phyloP scores from a whole-genome alignment of 2,329 filamentous ascomycete species.

The Sclerotinia minor region DNA sequence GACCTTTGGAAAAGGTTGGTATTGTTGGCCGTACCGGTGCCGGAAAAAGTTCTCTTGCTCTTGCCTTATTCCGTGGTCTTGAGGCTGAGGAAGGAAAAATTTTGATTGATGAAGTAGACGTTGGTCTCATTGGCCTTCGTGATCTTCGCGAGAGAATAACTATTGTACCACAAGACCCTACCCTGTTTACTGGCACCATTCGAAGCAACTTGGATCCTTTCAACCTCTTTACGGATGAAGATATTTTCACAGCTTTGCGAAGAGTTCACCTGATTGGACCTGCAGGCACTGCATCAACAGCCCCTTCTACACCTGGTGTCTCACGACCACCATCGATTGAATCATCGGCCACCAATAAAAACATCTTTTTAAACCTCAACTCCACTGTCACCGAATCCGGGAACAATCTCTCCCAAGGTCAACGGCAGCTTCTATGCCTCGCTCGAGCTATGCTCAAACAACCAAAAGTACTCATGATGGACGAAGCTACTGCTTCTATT shows the following conservation, averaged over 20 bases:
- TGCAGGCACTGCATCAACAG: constrained; percentile 37
- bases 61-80: constrained; percentile 89
- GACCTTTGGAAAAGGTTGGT: constrained; percentile 86
- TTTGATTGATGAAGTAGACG: constrained; percentile 86
- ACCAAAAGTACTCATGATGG: constrained; percentile 95
- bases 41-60: constrained; percentile 90
- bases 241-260: constrained; percentile 83
- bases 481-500: constrained; percentile 96
- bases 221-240: constrained; percentile 79
- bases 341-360: constrained; percentile 72
- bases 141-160: constrained; percentile 93
- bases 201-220: constrained; percentile 94
- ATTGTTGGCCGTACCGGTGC: constrained; percentile 95
- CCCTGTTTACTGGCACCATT: constrained; percentile 88
- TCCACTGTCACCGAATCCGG: constrained; percentile 87
- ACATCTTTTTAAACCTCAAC: constrained; percentile 84
- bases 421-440: constrained; percentile 90
- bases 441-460: constrained; percentile 89
- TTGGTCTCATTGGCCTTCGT: constrained; percentile 85
- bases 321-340: constrained; percentile 35
- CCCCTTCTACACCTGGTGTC: constrained; percentile 41
- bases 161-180: constrained; percentile 96
- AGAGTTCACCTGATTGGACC: constrained; percentile 82
- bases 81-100: constrained; percentile 91
- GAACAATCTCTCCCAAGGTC: constrained; percentile 91